Conservation (phyloP, 2,329 filamentous ascomycete species). For the Arthrobotrys megalospora region DNA sequence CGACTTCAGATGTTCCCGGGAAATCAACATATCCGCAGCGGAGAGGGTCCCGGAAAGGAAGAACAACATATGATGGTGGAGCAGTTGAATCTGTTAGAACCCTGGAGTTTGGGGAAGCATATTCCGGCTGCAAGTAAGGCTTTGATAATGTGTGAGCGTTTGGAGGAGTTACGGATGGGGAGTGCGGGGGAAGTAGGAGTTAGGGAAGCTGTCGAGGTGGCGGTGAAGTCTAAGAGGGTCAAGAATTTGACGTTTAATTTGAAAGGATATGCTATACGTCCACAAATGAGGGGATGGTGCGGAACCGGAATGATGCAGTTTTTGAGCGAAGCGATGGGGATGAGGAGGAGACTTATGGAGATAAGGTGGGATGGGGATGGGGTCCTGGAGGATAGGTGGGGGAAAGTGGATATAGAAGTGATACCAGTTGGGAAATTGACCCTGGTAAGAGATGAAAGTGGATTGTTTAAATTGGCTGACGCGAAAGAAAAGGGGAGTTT, state of each 20-base stretch:
- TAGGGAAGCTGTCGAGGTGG: constrained; percentile 26
- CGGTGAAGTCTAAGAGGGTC: background rate
- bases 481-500: background rate
- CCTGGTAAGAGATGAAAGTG: constrained; percentile 1
- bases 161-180: constrained; percentile 37
- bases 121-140: constrained; percentile 23
- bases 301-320: constrained; percentile 37
- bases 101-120: constrained; percentile 34
- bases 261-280: constrained; percentile 17
- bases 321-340: constrained; percentile 10
- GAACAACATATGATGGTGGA: constrained; percentile 22
- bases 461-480: constrained; percentile 1
- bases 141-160: constrained; percentile 17
- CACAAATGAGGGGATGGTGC: constrained; percentile 40
- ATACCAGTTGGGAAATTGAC: constrained; percentile 22
- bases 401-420: constrained; percentile 6
- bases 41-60: background rate
- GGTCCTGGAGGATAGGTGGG: background rate
- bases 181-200: constrained; percentile 24
- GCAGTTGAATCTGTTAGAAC: constrained; percentile 20
- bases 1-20: constrained; percentile 25
- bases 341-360: background rate
- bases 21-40: constrained; percentile 8
- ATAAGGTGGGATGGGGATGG: constrained; percentile 28
- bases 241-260: constrained; percentile 27